Evolutionary conservation across 2,329 filamentous ascomycete species (phyloP).

Genomic region (Botrytis medusae): DNA sequence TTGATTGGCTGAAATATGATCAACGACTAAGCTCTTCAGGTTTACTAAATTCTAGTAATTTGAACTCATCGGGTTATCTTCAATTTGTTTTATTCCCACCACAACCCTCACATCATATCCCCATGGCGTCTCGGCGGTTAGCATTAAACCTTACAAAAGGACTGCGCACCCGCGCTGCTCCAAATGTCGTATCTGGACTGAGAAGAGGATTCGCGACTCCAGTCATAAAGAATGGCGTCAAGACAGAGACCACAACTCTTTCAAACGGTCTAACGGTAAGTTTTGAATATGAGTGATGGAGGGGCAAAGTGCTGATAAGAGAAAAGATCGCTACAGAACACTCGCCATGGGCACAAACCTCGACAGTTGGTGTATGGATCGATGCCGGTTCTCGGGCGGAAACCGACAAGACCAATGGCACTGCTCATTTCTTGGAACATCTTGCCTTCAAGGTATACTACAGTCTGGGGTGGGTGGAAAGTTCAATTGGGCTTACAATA

Average conservation of each 20-base stretch:
- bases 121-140: constrained; percentile 95
- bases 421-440: constrained; percentile 99
- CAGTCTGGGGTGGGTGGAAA: constrained; percentile 26
- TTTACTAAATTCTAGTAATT: constrained; percentile 24
- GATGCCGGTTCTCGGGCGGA: constrained; percentile 97
- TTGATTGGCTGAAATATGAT: constrained; percentile 22
- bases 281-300: not conserved
- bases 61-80: constrained; percentile 23
- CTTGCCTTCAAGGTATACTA: constrained; percentile 91
- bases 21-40: constrained; percentile 23
- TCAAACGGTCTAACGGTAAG: constrained; percentile 94
- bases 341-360: constrained; percentile 97
- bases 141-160: constrained; percentile 91
- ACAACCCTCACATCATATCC: constrained; percentile 32
- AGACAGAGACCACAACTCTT: constrained; percentile 94
- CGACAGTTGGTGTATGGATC: constrained; percentile 98
- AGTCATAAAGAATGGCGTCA: constrained; percentile 64
- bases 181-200: constrained; percentile 74
- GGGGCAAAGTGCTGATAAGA: constrained; percentile 37
- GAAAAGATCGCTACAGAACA: constrained; percentile 92
- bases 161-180: constrained; percentile 82
- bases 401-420: constrained; percentile 98
- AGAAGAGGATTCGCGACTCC: constrained; percentile 89
- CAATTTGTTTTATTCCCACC: constrained; percentile 28
- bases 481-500: constrained; percentile 30